Percentiles rank a stretch among this genome's conserved stretches.
Conservation (phyloP, 2,329 filamentous ascomycete genomes). For the Stagonosporopsis rhizophila region DNA sequence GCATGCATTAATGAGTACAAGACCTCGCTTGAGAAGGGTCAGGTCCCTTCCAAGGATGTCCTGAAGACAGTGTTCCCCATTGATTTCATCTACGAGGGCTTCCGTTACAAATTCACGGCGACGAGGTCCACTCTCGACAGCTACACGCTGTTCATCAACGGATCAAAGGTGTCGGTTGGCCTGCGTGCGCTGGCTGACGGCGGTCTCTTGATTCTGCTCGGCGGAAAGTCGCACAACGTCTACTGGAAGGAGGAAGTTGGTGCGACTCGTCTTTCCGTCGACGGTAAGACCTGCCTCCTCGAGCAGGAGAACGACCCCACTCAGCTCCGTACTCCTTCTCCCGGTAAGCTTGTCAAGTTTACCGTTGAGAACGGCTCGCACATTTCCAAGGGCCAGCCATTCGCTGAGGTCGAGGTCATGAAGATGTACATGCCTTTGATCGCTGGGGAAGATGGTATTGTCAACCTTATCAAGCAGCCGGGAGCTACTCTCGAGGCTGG, state of each 20-base stretch:
- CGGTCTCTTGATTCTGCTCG: slow-evolving; percentile 87
- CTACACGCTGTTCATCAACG: slow-evolving; percentile 98
- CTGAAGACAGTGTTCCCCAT: slow-evolving; percentile 97
- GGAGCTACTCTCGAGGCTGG: slow-evolving; percentile 97
- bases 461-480: slow-evolving; percentile 98
- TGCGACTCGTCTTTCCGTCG: slow-evolving; percentile 92
- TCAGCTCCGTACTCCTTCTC: slow-evolving; percentile 90
- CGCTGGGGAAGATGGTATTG: slow-evolving; percentile 91
- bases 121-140: slow-evolving; percentile 91
- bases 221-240: slow-evolving; percentile 93
- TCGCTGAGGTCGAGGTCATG: slow-evolving; percentile 99
- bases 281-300: slow-evolving; percentile 96
- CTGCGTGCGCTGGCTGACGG: slow-evolving; percentile 93
- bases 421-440: slow-evolving; percentile 99
- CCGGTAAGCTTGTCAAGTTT: slow-evolving; percentile 98
- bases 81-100: slow-evolving; percentile 98
- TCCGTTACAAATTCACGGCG: slow-evolving; percentile 96
- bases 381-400: slow-evolving; percentile 88
- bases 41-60: slow-evolving; percentile 95
- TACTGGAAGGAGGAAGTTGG: slow-evolving; percentile 99
- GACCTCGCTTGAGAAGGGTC: slow-evolving; percentile 90
- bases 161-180: slow-evolving; percentile 92
- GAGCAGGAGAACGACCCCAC: slow-evolving; percentile 99
- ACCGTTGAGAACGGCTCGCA: slow-evolving; percentile 95
- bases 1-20: slow-evolving; percentile 86